A percentile compares a stretch with the other conserved stretches of the same genome.
Evolutionary conservation across 2,329 filamentous ascomycete species (phyloP).

Genomic region (Fusarium armeniacum): DNA sequence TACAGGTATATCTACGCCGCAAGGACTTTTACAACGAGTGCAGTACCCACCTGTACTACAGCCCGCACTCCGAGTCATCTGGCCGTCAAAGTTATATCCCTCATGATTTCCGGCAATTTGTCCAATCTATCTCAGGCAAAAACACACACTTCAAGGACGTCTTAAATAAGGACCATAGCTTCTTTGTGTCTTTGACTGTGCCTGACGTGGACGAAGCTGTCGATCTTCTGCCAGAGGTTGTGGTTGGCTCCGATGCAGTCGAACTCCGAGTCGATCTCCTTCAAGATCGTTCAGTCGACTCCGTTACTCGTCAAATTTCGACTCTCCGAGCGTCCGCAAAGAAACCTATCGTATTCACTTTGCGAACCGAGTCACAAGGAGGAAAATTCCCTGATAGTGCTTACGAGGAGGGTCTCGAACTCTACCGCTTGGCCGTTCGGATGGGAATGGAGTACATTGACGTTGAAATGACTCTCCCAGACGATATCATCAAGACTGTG

Average conservation of each 20-base stretch:
- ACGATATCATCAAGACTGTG: slow-evolving; percentile 78
- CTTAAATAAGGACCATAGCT: slow-evolving; percentile 77
- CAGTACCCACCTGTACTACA: slow-evolving; percentile 95
- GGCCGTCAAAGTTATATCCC: slow-evolving; percentile 49
- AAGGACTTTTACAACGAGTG: slow-evolving; percentile 93
- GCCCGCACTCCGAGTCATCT: slow-evolving; percentile 69
- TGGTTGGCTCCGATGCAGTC: slow-evolving; percentile 90
- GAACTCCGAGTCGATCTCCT: slow-evolving; percentile 95
- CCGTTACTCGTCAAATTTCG: slow-evolving; percentile 84
- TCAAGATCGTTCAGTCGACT: slow-evolving; percentile 80
- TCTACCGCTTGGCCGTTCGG: slow-evolving; percentile 84
- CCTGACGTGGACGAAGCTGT: slow-evolving; percentile 77
- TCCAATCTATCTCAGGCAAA: slow-evolving; percentile 57
- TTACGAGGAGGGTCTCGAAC: slow-evolving; percentile 75
- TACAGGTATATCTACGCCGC: slow-evolving; percentile 88
- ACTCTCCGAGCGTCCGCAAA: slow-evolving; percentile 79
- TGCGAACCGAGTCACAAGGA: slow-evolving; percentile 87
- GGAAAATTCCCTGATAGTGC: slow-evolving; percentile 87
- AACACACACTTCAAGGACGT: slow-evolving; percentile 62
- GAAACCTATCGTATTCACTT: slow-evolving; percentile 90
- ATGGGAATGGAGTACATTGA: slow-evolving; percentile 94
- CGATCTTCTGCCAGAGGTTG: slow-evolving; percentile 76
- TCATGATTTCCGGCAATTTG: slow-evolving; percentile 56
- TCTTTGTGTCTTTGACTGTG: slow-evolving; percentile 92
- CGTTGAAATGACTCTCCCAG: slow-evolving; percentile 88